These are phyloP conservation scores for Trypanosoma platydactyli DNA, from an alignment of 208 protist species.

Conservation along the genomic window DNA sequence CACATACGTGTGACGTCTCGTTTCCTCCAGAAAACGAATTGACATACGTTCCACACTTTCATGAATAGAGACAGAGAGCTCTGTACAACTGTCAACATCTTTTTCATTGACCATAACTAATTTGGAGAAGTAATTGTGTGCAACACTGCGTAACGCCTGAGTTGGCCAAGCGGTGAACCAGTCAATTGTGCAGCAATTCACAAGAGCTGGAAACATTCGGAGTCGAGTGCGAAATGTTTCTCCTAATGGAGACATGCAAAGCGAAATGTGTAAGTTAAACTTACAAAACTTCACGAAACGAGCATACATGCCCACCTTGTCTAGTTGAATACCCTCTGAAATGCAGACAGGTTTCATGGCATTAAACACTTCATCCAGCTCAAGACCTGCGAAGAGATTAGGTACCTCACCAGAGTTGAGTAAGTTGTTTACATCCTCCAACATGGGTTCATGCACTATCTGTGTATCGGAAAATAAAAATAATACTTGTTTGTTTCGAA, in stretches of 20 bases:
- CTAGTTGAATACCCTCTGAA: constrained; percentile 85
- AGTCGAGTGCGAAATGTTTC: constrained; percentile 95
- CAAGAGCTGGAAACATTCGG: constrained; percentile 97
- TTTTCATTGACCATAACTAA: constrained; percentile 32
- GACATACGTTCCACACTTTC: constrained; percentile 92
- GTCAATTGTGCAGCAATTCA: constrained; percentile 99
- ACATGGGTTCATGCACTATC: constrained; percentile 96
- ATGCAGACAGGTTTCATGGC: constrained; percentile 94
- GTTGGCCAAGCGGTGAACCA: constrained; percentile 98
- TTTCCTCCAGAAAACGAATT: constrained; percentile 87
- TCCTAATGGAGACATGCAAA: constrained; percentile 97
- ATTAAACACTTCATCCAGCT: constrained; percentile 94
- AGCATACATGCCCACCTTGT: constrained; percentile 95
- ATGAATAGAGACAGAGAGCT: constrained; percentile 95
- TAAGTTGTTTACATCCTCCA: constrained; percentile 99
- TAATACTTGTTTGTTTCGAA: constrained; percentile 95
- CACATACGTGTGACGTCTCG: constrained; percentile 97
- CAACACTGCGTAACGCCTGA: constrained; percentile 94
- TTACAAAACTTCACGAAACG: constrained; percentile 94
- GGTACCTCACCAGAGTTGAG: constrained; percentile 98
- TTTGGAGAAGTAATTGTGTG: constrained; percentile 80
- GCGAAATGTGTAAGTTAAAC: constrained; percentile 95
- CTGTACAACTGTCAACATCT: constrained; percentile 69
- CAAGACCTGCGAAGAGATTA: constrained; percentile 94
- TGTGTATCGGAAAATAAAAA: constrained; percentile 98